phyloP scores from a whole-genome alignment of 73 alveolate species.

The Urostyla sp. region DNA sequence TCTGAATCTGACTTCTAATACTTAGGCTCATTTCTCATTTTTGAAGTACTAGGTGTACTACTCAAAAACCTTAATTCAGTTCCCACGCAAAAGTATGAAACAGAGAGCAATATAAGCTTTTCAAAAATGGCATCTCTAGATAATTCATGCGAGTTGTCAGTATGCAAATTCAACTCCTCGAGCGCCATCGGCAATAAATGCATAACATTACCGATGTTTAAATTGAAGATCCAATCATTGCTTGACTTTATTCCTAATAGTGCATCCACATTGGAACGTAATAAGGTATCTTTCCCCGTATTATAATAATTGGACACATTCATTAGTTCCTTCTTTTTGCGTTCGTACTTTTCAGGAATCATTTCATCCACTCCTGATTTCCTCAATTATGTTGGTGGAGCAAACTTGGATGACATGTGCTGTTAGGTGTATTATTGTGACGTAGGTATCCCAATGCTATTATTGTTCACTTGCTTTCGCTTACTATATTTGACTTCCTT shows the following conservation, averaged over 20 bases:
- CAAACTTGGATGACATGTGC: no score
- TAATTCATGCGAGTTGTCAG: conserved; percentile 88
- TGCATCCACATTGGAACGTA: conserved; percentile 57
- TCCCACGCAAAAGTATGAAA: conserved; percentile 91
- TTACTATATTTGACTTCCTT: neutral
- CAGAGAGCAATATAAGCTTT: conserved; percentile 87
- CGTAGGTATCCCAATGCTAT: neutral
- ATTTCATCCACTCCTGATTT: neutral
- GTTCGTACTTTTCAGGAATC: conserved; percentile 33
- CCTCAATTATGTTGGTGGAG: no score
- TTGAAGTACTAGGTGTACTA: conserved; percentile 8
- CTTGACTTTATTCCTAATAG: conserved; percentile 77
- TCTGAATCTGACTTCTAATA: conserved; percentile 55
- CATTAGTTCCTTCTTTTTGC: conserved; percentile 8
- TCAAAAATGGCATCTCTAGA: conserved; percentile 94
- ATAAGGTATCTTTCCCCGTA: conserved; percentile 19
- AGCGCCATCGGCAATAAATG: conserved; percentile 85
- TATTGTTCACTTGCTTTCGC: neutral
- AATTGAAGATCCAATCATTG: conserved; percentile 92
- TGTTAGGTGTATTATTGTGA: neutral
- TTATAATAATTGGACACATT: conserved; percentile 32
- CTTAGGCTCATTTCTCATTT: conserved; percentile 34
- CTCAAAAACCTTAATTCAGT: conserved; percentile 89
- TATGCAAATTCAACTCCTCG: conserved; percentile 86
- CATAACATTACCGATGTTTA: conserved; percentile 94